Conservation (phyloP, 1,284 basidiomycete species). For the Heimioporus retisporus region DNA sequence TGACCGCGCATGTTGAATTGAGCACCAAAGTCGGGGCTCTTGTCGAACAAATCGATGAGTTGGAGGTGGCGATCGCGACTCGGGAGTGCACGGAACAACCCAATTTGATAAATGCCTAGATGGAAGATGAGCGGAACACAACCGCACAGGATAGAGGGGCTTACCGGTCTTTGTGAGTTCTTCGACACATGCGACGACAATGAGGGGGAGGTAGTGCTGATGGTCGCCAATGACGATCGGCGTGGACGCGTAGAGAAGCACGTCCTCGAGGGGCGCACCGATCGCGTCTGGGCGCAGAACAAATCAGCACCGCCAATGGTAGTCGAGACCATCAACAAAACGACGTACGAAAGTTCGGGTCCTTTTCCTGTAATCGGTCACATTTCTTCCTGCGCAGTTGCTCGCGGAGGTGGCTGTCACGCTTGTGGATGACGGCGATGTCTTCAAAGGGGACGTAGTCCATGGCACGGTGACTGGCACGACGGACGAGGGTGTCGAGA, state of each 20-base stretch:
- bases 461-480: constrained; percentile 31
- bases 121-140: not conserved
- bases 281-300: constrained; percentile 52
- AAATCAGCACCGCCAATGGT: not conserved
- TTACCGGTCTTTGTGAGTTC: constrained; percentile 68
- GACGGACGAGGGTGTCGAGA: constrained; percentile 38
- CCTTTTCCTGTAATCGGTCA: constrained; percentile 32
- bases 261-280: constrained; percentile 57
- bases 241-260: constrained; percentile 57
- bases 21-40: constrained; percentile 43
- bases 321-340: not conserved
- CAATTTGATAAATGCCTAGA: constrained; percentile 56
- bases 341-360: constrained; percentile 39
- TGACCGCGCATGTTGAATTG: constrained; percentile 58
- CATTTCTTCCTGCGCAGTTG: constrained; percentile 31
- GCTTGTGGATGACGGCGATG: constrained; percentile 25
- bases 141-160: constrained; percentile 19
- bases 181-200: constrained; percentile 67
- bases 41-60: constrained; percentile 47
- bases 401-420: constrained; percentile 36
- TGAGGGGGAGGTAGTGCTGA: constrained; percentile 63
- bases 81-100: constrained; percentile 56
- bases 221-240: constrained; percentile 60
- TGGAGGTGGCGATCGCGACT: constrained; percentile 49
- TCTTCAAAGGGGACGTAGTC: constrained; percentile 40